These are phyloP conservation scores for Jackrogersella multiformis DNA, from an alignment of 495 filamentous ascomycete genomes.

Conservation along the genomic window DNA sequence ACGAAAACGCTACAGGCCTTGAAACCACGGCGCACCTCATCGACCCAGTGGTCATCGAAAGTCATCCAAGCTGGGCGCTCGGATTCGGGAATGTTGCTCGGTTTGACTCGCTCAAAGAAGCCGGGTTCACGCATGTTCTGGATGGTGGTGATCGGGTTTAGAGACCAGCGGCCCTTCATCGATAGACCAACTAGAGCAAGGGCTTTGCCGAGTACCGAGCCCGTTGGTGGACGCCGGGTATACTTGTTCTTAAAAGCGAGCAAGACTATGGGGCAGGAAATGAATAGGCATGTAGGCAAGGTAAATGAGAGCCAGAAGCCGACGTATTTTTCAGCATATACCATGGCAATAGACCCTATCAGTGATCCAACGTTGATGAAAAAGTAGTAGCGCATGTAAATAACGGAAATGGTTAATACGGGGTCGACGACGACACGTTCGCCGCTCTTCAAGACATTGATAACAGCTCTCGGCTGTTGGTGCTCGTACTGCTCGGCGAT, in stretches of 20 bases:
- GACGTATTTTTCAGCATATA: constrained; percentile 76
- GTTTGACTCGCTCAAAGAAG: constrained; percentile 74
- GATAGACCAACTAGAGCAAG: constrained; percentile 64
- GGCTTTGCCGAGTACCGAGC: constrained; percentile 69
- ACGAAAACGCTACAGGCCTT: constrained; percentile 74
- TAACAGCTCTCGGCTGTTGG: constrained; percentile 45
- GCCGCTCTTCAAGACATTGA: constrained; percentile 60
- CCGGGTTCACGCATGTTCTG: constrained; percentile 62
- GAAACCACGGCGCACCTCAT: constrained; percentile 74
- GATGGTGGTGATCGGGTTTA: constrained; percentile 63
- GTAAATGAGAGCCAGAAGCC: constrained; percentile 78
- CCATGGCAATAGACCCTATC: constrained; percentile 61
- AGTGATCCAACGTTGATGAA: constrained; percentile 77
- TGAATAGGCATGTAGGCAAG: constrained; percentile 67
- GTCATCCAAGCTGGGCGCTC: constrained; percentile 70
- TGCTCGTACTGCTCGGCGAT: constrained; percentile 65
- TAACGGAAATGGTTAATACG: constrained; percentile 65
- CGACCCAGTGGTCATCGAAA: constrained; percentile 79
- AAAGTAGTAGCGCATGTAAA: constrained; percentile 72
- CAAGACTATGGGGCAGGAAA: constrained; percentile 70
- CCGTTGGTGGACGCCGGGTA: constrained; percentile 63
- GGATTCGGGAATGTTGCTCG: constrained; percentile 59
- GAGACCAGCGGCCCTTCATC: constrained; percentile 71
- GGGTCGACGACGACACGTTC: constrained; percentile 77
- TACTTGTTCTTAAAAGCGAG: constrained; percentile 69